phyloP scores from a whole-genome alignment of 352 stramenopile genomes.

The Phytophthora idaei region DNA sequence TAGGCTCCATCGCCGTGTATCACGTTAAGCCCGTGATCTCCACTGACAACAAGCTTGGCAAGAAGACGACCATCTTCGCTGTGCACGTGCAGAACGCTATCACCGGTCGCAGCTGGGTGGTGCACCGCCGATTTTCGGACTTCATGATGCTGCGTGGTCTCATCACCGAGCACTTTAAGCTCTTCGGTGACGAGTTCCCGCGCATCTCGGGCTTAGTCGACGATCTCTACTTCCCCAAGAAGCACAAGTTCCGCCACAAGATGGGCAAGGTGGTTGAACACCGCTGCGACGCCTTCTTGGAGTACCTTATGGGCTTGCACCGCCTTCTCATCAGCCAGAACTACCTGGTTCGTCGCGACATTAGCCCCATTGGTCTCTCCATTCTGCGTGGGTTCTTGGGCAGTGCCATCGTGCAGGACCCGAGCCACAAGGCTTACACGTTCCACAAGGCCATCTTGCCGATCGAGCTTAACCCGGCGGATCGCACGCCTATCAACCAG shows the following conservation, averaged over 20 bases:
- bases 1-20: constrained; percentile 64
- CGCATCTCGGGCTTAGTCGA: constrained; percentile 45
- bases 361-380: constrained; percentile 65
- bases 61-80: constrained; percentile 62
- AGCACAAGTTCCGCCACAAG: constrained; percentile 64
- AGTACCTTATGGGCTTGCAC: constrained; percentile 67
- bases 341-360: constrained; percentile 59
- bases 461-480: constrained; percentile 42
- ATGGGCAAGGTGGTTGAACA: constrained; percentile 63
- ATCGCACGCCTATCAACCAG: constrained; percentile 63
- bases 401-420: constrained; percentile 59
- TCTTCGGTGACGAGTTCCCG: constrained; percentile 59
- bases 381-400: constrained; percentile 75
- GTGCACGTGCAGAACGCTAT: constrained; percentile 79
- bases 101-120: constrained; percentile 70
- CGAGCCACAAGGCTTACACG: constrained; percentile 59
- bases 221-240: constrained; percentile 76
- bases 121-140: constrained; percentile 71
- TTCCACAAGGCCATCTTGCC: constrained; percentile 62
- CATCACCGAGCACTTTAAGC: constrained; percentile 57
- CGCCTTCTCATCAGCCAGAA: constrained; percentile 66
- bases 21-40: constrained; percentile 54
- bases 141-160: constrained; percentile 66
- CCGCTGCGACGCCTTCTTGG: constrained; percentile 66
- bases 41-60: constrained; percentile 35